Base-by-base conservation (phyloP, 306 rosid species). In the Alnus glutinosa region DNA sequence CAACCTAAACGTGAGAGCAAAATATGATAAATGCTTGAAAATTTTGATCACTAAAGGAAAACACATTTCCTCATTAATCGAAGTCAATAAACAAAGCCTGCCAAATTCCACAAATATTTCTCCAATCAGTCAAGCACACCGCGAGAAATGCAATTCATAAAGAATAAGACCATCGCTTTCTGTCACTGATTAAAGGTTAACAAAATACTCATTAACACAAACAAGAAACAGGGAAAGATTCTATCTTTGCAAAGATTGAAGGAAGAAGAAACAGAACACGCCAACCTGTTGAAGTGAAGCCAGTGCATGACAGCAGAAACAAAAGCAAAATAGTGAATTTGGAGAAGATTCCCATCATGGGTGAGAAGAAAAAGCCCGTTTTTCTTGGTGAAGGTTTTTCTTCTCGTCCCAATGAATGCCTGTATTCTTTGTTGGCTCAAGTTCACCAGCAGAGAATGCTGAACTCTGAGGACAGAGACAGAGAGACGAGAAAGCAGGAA, bases 251-350 rank as follows among this genome's bases (percentile, higher is more conserved):
- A 73, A 74, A 82, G 10, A 62, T 55, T 34, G 19, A 39, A 69
- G 0, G 1, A 58, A 30, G 85, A 84, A 76, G 18, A 30, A 54
- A 44, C 19, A 36, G 2, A 61, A 30, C 11, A 37, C 16, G 44
- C 74, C 52, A 77, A 92, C 97, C 97, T 86, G 95, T 86, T 14
- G 90, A 74, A 81, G 74, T 76, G 85, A 87, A 86, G 77, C 62
- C 58, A 36, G 57, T 55, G 77, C 70, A 86, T 30, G 80, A 86
- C 7, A 90, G 37, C 9, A 82, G 72, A 50, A 84, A 69, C 8
- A 89, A 55, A 46, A 88, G 23, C 14, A 83, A 61, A 82, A 83
- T 70, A 89, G 79, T 77, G 4, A 70, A n/a, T 70, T 79, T 80
- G 59, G 75, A 70, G 80, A 81, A 68, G 18, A 71, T 75, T 36